Evolutionary conservation across 306 rosid species (phyloP).

Genomic region (Gillenia trifoliata): DNA sequence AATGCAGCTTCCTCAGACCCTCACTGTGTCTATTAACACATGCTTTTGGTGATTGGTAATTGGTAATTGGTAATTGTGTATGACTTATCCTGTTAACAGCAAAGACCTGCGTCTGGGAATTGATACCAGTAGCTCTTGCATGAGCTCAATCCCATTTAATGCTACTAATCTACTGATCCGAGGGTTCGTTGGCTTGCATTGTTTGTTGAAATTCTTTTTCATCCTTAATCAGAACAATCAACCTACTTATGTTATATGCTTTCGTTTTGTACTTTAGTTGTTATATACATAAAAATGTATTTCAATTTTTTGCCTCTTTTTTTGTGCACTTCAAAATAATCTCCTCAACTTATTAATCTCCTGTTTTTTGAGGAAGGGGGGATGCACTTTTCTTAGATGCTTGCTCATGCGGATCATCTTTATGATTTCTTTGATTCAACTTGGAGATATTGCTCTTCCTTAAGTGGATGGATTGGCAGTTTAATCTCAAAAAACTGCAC

Average conservation of each 20-base stretch:
- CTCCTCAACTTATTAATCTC: constrained; percentile 21
- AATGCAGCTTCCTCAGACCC: neutral
- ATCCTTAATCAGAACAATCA: neutral
- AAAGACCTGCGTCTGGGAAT: neutral
- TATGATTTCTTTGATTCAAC: constrained; percentile 31
- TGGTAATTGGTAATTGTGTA: no score
- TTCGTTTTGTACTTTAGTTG: neutral
- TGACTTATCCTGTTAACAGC: no score
- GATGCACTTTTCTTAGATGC: constrained; percentile 37
- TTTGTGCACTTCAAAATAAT: neutral
- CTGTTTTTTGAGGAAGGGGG: constrained; percentile 26
- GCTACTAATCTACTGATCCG: neutral
- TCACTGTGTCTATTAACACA: neutral
- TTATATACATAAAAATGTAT: neutral
- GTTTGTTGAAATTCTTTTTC: neutral
- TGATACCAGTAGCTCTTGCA: neutral
- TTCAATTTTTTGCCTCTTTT: neutral
- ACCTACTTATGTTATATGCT: neutral
- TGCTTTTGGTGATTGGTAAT: neutral
- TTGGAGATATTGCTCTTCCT: constrained; percentile 31
- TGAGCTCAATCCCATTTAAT: neutral
- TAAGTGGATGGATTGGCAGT: constrained; percentile 44
- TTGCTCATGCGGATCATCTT: constrained; percentile 34
- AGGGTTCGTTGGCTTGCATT: neutral
- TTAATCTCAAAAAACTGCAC: constrained; percentile 25